Conservation (phyloP, 108 stramenopile species). For the Pseudonitzschia multistriata region DNA sequence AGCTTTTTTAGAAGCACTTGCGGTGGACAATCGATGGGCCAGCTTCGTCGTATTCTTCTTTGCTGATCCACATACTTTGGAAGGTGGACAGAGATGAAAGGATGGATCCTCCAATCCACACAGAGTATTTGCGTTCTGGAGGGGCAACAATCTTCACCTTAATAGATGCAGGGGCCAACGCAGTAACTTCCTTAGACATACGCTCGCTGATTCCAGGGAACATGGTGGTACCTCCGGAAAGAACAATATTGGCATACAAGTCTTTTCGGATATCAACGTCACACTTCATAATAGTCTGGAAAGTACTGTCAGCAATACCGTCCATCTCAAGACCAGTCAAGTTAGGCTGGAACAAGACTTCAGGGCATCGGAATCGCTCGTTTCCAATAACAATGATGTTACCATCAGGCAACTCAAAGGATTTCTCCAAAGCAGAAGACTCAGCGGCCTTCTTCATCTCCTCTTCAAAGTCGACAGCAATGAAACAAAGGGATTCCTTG, state of each 20-base stretch:
- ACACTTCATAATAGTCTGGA: constrained; percentile 99
- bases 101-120: constrained; percentile 95
- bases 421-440: constrained; percentile 85
- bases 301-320: constrained; percentile 96
- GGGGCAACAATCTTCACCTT: constrained; percentile 98
- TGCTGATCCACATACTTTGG: constrained; percentile 97
- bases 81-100: constrained; percentile 93
- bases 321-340: constrained; percentile 96
- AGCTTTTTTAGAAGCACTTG: constrained; percentile 68
- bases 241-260: constrained; percentile 87
- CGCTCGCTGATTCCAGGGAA: constrained; percentile 97
- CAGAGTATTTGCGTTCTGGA: constrained; percentile 94
- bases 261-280: constrained; percentile 98
- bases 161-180: constrained; percentile 84
- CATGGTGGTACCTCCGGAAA: constrained; percentile 92
- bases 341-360: constrained; percentile 93
- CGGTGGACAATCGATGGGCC: constrained; percentile 96
- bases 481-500: constrained; percentile 87
- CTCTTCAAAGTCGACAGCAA: constrained; percentile 88
- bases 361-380: constrained; percentile 92
- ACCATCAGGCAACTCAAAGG: constrained; percentile 87
- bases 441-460: constrained; percentile 91
- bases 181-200: constrained; percentile 96
- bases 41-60: constrained; percentile 96
- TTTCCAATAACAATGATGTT: constrained; percentile 91